phyloP scores from a whole-genome alignment of 805 yeast genomes.

The Clavispora vitiphila region DNA sequence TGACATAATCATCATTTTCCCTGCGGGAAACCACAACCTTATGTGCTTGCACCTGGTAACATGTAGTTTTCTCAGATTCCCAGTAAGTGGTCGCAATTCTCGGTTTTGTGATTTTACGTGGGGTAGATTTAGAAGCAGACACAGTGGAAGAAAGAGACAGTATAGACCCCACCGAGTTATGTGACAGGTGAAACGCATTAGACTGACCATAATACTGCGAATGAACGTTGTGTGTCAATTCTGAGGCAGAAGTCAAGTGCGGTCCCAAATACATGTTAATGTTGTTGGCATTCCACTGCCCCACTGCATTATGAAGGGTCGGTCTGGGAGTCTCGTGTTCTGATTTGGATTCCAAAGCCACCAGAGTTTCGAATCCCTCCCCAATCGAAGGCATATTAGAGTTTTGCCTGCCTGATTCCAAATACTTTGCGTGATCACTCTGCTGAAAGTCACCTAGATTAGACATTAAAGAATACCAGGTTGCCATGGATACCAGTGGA shows the following conservation, averaged over 20 bases:
- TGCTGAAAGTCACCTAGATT: neutral
- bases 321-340: neutral
- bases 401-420: neutral
- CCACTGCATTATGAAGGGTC: neutral
- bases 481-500: neutral
- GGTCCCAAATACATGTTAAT: neutral
- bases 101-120: constrained; percentile 20
- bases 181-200: neutral
- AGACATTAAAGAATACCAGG: neutral
- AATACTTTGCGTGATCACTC: neutral
- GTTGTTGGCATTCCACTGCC: neutral
- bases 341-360: neutral
- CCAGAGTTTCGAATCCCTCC: neutral
- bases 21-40: constrained; percentile 32
- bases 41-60: constrained; percentile 34
- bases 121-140: neutral
- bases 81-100: constrained; percentile 31
- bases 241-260: neutral
- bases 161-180: neutral
- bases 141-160: neutral
- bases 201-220: neutral
- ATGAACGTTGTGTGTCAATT: neutral
- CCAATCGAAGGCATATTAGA: neutral
- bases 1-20: constrained; percentile 30
- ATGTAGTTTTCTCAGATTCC: constrained; percentile 33